Conservation (phyloP, 106 monocot genomes). For the Gastrodia elata region DNA sequence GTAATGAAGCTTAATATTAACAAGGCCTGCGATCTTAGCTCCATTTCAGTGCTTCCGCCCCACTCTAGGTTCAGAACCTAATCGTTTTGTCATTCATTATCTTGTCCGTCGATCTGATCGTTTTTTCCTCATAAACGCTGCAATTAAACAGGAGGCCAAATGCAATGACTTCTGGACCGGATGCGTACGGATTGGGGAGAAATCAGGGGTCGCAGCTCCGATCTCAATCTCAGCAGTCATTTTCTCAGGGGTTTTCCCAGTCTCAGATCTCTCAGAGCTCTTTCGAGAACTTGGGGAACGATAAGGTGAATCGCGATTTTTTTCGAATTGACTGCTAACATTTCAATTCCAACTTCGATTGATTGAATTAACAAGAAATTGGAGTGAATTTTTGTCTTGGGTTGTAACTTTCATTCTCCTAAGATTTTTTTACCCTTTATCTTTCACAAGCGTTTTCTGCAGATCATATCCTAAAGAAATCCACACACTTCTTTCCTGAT, state of each 20-base stretch:
- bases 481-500: neutral
- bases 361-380: neutral
- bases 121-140: neutral
- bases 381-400: neutral
- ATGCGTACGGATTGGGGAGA: slow-evolving; percentile 23
- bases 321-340: neutral
- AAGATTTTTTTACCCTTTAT: neutral
- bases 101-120: neutral
- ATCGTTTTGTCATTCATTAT: neutral
- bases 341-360: neutral
- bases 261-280: slow-evolving; percentile 92
- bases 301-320: slow-evolving; percentile 37
- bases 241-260: slow-evolving; percentile 71
- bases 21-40: slow-evolving; percentile 93
- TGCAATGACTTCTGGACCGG: slow-evolving; percentile 14
- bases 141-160: slow-evolving; percentile 28
- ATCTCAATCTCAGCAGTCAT: slow-evolving; percentile 86
- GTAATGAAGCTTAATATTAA: slow-evolving; percentile 87
- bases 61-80: slow-evolving; percentile 47
- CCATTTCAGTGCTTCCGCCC: slow-evolving; percentile 94
- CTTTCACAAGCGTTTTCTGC: neutral
- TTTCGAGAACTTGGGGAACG: slow-evolving; percentile 47
- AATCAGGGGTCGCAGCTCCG: slow-evolving; percentile 61
- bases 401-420: neutral
- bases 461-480: neutral